A percentile compares a stretch with the other conserved stretches of the same genome.
These are phyloP conservation scores for Aspergillus sclerotialis DNA, from an alignment of 2,329 filamentous ascomycete species.

Conservation along the genomic window DNA sequence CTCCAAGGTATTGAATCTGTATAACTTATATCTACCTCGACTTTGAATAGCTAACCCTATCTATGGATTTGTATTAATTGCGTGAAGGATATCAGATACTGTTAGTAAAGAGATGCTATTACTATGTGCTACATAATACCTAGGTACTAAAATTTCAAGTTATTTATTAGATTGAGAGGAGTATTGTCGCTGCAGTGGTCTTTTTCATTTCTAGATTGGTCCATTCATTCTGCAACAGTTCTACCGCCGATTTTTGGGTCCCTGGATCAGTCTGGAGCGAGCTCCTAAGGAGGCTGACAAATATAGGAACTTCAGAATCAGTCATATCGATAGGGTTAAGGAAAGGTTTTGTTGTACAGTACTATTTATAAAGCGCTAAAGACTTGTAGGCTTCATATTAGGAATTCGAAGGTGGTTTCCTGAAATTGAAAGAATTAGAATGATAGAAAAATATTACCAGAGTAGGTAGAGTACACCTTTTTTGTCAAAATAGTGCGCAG, in stretches of 20 bases:
- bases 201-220: too few relatives aligned
- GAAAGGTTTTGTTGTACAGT: slow-evolving; percentile 16
- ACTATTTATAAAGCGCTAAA: slow-evolving; percentile 17
- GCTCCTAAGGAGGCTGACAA: slow-evolving; percentile 17
- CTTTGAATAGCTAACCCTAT: too few relatives aligned
- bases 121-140: too few relatives aligned
- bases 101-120: too few relatives aligned
- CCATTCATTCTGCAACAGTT: slow-evolving; percentile 20
- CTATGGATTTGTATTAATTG: too few relatives aligned
- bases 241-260: slow-evolving; percentile 14
- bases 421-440: slow-evolving; percentile 5
- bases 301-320: slow-evolving; percentile 15
- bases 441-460: too few relatives aligned
- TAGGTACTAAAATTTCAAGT: too few relatives aligned
- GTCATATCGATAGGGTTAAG: slow-evolving; percentile 18
- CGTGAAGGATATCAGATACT: too few relatives aligned
- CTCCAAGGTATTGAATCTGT: too few relatives aligned
- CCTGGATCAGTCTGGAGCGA: slow-evolving; percentile 19
- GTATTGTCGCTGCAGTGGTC: too few relatives aligned
- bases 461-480: slow-evolving; percentile 13
- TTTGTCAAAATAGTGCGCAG: slow-evolving; percentile 14
- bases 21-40: too few relatives aligned
- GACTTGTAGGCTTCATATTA: slow-evolving; percentile 14
- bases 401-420: slow-evolving; percentile 18
- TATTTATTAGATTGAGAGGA: too few relatives aligned